Conservation (phyloP, 768 basidiomycete genomes). For the Collybia sp. region DNA sequence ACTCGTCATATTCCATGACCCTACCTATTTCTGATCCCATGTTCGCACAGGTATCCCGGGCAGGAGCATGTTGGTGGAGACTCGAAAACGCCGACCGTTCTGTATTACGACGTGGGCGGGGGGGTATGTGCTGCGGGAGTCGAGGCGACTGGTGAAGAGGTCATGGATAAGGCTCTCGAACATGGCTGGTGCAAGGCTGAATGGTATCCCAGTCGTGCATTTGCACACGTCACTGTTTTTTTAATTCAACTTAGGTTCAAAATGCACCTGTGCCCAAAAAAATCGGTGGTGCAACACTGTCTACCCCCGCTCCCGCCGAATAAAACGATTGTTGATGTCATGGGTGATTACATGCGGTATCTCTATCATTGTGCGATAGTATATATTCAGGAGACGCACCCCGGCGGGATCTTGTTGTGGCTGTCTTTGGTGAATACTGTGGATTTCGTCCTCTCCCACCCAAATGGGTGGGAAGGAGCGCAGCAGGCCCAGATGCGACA, state of each 20-base stretch:
- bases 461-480: conserved; percentile 52
- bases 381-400: conserved; percentile 38
- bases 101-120: conserved; percentile 41
- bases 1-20: conserved; percentile 13
- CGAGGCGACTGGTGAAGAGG: conserved; percentile 34
- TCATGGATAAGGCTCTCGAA: conserved; percentile 33
- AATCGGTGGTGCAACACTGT: background rate
- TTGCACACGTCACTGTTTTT: conserved; percentile 17
- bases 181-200: conserved; percentile 36
- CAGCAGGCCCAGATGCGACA: conserved; percentile 46
- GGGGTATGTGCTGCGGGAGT: conserved; percentile 39
- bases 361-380: conserved; percentile 30
- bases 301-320: conserved; percentile 35
- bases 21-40: background rate
- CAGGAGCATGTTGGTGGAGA: conserved; percentile 39
- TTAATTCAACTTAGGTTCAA: conserved; percentile 24
- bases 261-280: conserved; percentile 25
- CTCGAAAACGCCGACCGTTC: conserved; percentile 38
- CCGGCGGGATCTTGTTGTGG: conserved; percentile 33
- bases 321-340: conserved; percentile 35
- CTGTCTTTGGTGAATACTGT: conserved; percentile 30
- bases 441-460: conserved; percentile 48
- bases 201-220: background rate
- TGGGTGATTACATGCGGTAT: conserved; percentile 44
- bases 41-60: conserved; percentile 34